Evolutionary conservation across 345 rosid species (phyloP).

Genomic region (Populus nigra): DNA sequence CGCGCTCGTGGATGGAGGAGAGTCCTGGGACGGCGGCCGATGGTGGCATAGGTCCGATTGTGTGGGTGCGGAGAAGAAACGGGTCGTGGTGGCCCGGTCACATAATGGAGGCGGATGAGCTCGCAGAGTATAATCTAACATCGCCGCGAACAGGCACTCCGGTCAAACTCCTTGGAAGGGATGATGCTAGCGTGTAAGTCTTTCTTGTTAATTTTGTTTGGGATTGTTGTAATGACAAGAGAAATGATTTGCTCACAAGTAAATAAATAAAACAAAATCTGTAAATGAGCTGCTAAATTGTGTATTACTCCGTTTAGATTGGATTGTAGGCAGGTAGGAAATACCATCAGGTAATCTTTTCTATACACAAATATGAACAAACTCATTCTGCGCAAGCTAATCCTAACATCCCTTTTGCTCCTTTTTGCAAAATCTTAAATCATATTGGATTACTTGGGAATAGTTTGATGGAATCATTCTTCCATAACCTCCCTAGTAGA

Average conservation of each 20-base stretch:
- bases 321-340: not conserved
- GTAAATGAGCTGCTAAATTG: not conserved
- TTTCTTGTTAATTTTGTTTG: not conserved
- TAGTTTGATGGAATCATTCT: not conserved
- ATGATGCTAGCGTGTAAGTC: conserved; percentile 98
- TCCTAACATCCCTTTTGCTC: not conserved
- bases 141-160: conserved; percentile 98
- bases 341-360: not conserved
- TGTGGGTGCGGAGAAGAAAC: conserved; percentile 96
- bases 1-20: conserved; percentile 39
- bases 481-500: not conserved
- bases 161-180: conserved; percentile 97
- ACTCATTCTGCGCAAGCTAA: not conserved
- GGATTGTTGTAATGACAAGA: not conserved
- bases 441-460: not conserved
- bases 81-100: conserved; percentile 99
- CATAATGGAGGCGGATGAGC: conserved; percentile 80
- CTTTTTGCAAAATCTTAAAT: not conserved
- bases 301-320: not conserved
- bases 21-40: conserved; percentile 48
- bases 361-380: no score
- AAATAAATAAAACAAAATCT: not conserved
- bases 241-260: not conserved
- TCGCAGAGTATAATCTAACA: conserved; percentile 63
- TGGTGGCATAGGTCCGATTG: conserved; percentile 58